These are phyloP conservation scores for Cordyceps cicadae DNA, from an alignment of 2,329 filamentous ascomycete species.

Conservation along the genomic window DNA sequence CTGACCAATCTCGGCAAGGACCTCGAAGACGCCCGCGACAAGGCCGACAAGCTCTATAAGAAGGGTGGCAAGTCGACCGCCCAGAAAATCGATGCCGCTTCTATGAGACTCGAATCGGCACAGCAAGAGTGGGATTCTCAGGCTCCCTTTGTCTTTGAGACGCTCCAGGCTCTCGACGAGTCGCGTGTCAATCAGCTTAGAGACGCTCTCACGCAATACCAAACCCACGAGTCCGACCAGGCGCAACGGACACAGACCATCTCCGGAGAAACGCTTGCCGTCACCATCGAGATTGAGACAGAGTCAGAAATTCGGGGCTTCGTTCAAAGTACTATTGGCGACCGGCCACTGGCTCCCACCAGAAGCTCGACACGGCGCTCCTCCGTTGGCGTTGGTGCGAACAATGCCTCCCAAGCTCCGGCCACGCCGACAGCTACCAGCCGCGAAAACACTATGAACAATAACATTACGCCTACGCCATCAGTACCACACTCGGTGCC, in stretches of 20 bases:
- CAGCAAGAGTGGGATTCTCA: slow-evolving; percentile 85
- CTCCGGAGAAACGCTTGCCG: slow-evolving; percentile 71
- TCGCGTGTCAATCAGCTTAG: slow-evolving; percentile 80
- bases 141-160: slow-evolving; percentile 90
- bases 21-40: slow-evolving; percentile 74
- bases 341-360: slow-evolving; percentile 26
- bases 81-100: slow-evolving; percentile 68
- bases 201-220: slow-evolving; percentile 83
- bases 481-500: slow-evolving; percentile 13
- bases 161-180: slow-evolving; percentile 84
- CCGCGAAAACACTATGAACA: slow-evolving; percentile 7
- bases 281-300: slow-evolving; percentile 78
- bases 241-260: slow-evolving; percentile 67
- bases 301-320: slow-evolving; percentile 78
- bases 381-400: slow-evolving; percentile 22
- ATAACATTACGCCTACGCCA: slow-evolving; percentile 4
- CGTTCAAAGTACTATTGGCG: slow-evolving; percentile 33
- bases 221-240: slow-evolving; percentile 86
- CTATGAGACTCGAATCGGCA: slow-evolving; percentile 66
- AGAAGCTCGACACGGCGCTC: slow-evolving; percentile 35
- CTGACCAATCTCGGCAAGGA: slow-evolving; percentile 74
- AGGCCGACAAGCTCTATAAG: slow-evolving; percentile 71
- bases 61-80: slow-evolving; percentile 71
- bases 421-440: background rate
- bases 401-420: background rate